Conservation (phyloP, 2,329 filamentous ascomycete species). For the Fusarium piperis region DNA sequence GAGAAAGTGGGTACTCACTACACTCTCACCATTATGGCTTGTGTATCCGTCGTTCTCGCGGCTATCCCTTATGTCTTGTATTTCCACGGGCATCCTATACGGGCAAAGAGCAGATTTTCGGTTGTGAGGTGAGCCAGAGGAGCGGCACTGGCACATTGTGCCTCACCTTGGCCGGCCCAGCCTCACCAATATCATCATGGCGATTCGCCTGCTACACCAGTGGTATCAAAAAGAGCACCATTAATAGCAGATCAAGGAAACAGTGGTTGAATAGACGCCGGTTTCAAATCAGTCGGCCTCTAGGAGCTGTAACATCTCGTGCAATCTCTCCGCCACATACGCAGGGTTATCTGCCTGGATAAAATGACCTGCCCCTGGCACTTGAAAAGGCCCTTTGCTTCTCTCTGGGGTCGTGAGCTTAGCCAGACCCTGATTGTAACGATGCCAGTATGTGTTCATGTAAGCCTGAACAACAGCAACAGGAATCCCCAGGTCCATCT, state of each 20-base stretch:
- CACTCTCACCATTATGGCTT: conserved; percentile 47
- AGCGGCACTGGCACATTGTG: neutral
- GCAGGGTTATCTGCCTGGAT: conserved; percentile 63
- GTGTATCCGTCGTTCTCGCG: conserved; percentile 41
- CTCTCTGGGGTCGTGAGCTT: conserved; percentile 53
- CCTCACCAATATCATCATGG: neutral
- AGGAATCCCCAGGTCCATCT: conserved; percentile 1
- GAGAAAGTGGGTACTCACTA: conserved; percentile 47
- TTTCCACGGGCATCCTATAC: conserved; percentile 32
- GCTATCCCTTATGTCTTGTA: conserved; percentile 45
- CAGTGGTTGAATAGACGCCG: neutral
- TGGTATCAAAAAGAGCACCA: neutral
- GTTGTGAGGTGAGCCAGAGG: neutral
- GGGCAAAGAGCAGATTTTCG: conserved; percentile 35
- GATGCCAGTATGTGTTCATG: conserved; percentile 62
- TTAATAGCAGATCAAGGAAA: neutral
- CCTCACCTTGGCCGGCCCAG: neutral
- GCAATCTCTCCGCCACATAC: conserved; percentile 48
- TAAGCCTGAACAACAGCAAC: conserved; percentile 56
- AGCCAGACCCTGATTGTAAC: conserved; percentile 62
- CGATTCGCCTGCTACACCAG: neutral
- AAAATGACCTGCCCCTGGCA: conserved; percentile 33
- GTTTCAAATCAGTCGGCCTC: neutral
- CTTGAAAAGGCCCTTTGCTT: conserved; percentile 44
- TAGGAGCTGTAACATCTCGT: conserved; percentile 12